These are phyloP conservation scores for Onygenales sp. DNA, from an alignment of 2,329 filamentous ascomycete genomes.

Conservation along the genomic window DNA sequence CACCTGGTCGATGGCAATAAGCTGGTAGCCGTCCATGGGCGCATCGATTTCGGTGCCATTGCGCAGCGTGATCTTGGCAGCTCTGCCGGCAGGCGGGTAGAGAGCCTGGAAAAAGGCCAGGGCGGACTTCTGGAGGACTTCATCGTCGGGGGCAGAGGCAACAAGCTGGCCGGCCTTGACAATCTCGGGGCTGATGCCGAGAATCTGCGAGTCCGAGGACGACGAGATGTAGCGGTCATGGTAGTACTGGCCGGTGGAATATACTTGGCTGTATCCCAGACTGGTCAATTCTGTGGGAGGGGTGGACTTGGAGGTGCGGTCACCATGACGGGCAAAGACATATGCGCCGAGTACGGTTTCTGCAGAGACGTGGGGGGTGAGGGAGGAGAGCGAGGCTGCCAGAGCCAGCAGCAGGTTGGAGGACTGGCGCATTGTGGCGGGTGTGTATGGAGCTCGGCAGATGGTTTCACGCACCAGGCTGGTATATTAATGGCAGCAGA, in stretches of 20 bases:
- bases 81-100: slow-evolving; percentile 63
- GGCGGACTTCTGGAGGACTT: slow-evolving; percentile 71
- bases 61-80: slow-evolving; percentile 52
- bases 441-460: not conserved
- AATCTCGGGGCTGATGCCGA: slow-evolving; percentile 54
- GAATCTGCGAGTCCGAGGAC: slow-evolving; percentile 51
- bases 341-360: slow-evolving; percentile 75
- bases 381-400: slow-evolving; percentile 14
- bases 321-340: slow-evolving; percentile 84
- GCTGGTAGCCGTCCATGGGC: slow-evolving; percentile 73
- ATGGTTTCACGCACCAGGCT: not conserved
- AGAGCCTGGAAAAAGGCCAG: slow-evolving; percentile 73
- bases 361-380: slow-evolving; percentile 18
- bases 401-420: not conserved
- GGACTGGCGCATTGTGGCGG: not conserved
- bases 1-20: slow-evolving; percentile 63
- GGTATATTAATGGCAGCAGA: too few relatives aligned
- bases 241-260: slow-evolving; percentile 64
- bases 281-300: slow-evolving; percentile 65
- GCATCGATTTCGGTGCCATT: slow-evolving; percentile 59
- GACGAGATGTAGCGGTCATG: slow-evolving; percentile 63
- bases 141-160: slow-evolving; percentile 63
- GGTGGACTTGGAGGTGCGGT: slow-evolving; percentile 70
- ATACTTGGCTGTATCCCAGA: slow-evolving; percentile 69
- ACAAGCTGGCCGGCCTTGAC: slow-evolving; percentile 62